A percentile compares a stretch with the other conserved stretches of the same genome.
phyloP scores from a whole-genome alignment of 2,329 filamentous ascomycete genomes.

The Penicillium sp. region DNA sequence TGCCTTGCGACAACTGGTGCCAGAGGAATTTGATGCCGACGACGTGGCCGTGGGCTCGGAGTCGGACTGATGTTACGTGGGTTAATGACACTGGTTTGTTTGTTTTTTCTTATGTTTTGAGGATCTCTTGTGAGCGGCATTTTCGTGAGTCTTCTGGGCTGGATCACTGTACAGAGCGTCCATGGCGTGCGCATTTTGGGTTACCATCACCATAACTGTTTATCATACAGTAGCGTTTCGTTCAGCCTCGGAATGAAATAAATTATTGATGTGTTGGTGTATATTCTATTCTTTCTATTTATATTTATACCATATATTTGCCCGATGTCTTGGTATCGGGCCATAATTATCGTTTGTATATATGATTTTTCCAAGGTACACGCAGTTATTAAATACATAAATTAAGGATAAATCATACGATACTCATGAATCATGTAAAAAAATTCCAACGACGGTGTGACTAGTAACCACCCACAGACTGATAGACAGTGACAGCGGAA shows the following conservation, averaged over 20 bases:
- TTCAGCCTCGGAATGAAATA: neutral
- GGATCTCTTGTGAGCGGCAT: conserved; percentile 3
- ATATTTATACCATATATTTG: neutral
- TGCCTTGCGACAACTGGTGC: neutral
- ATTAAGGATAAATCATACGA: neutral
- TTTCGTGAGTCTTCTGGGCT: conserved; percentile 1
- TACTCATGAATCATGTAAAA: neutral
- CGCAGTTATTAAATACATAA: neutral
- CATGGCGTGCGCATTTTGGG: neutral
- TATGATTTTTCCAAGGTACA: neutral
- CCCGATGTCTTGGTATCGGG: neutral
- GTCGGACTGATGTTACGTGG: conserved; percentile 1
- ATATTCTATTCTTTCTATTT: neutral
- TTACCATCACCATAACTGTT: neutral
- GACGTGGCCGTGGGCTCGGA: conserved; percentile 11
- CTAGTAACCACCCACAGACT: no score
- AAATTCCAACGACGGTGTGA: neutral
- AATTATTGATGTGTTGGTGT: neutral
- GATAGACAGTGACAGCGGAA: no score
- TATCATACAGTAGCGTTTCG: neutral
- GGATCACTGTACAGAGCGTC: neutral
- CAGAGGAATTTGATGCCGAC: conserved; percentile 1
- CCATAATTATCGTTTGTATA: neutral
- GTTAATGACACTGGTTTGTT: neutral
- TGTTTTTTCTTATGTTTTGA: neutral